Base-by-base conservation (phyloP, 768 basidiomycete genomes). In the Mycena amicta region DNA sequence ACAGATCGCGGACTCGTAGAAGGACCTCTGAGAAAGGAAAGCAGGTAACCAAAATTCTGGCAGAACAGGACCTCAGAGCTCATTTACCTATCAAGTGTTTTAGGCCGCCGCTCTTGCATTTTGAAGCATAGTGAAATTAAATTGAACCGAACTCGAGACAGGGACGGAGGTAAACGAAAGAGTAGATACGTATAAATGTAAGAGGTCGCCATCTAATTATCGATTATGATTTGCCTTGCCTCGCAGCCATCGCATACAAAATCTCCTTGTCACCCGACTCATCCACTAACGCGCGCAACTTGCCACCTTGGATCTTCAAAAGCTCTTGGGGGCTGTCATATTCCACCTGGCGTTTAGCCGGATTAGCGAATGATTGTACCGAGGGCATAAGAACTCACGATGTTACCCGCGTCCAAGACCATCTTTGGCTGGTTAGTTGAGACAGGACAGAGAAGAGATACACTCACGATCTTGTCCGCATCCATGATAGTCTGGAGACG, bases 401-500 rank as follows among this genome's bases (percentile, higher is more conserved):
- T 53, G 15, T 53, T 53, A 15, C 41, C 52, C 6, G 52, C 52
- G 20, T 53, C 52, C 52, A 53, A 41, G 23, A 53, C 31, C 18
- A 43, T 41, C 40, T 49, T 28, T 11, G 25, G 22, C 6, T 29
- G 12, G 47, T 49, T 4, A 49, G 25, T 25, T 29, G 12, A 28
- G 11, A 26, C 25, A 29, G 47, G 22, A 28, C 23, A 28, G 25
- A 2, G 26, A 4, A 27, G 11, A n/a, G n/a, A n/a, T n/a, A n/a
- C n/a, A 66, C 67, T 16, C 51, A 69, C 63, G 13, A 69, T 62
- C 13, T 61, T 61, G 41, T 70, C 68, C 15, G 62, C 59, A 40
- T 66, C 67, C 62, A 69, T 70, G 51, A 68, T 64, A 6, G 66
- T 70, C 23, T 62, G 67, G 22, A 71, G 47, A 1, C 60, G 33